Conservation (phyloP, 2,329 filamentous ascomycete species). For the Paramyrothecium roridum region DNA sequence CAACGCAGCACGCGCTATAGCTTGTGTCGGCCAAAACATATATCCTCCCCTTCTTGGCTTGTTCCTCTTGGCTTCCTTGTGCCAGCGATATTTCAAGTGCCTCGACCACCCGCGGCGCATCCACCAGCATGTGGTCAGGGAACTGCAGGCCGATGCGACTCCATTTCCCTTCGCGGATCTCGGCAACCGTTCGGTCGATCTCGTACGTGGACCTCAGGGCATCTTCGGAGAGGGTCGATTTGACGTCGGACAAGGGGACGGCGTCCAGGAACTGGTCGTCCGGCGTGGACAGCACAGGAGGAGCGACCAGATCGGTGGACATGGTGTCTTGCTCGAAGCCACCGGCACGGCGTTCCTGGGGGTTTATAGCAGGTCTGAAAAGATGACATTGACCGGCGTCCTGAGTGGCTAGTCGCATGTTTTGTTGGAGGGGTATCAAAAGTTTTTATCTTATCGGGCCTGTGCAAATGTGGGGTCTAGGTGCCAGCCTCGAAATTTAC, state of each 20-base stretch:
- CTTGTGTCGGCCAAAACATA: slow-evolving; percentile 94
- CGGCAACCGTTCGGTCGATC: slow-evolving; percentile 71
- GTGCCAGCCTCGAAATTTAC: slow-evolving; percentile 11
- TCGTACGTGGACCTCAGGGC: slow-evolving; percentile 80
- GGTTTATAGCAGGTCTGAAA: neutral
- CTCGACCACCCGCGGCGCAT: slow-evolving; percentile 78
- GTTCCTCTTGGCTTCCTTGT: slow-evolving; percentile 5
- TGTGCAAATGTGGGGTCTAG: slow-evolving; percentile 26
- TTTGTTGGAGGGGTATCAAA: neutral
- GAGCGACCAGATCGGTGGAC: slow-evolving; percentile 43
- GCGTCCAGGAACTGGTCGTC: slow-evolving; percentile 57
- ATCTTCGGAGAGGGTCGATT: slow-evolving; percentile 50
- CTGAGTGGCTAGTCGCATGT: slow-evolving; percentile 1
- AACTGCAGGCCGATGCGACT: slow-evolving; percentile 87
- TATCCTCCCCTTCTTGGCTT: slow-evolving; percentile 40
- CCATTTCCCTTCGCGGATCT: slow-evolving; percentile 72
- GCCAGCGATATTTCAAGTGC: slow-evolving; percentile 32
- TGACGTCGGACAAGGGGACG: slow-evolving; percentile 28
- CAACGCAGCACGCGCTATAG: slow-evolving; percentile 94
- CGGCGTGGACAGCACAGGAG: slow-evolving; percentile 63
- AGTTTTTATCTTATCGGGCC: slow-evolving; percentile 5
- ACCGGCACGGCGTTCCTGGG: slow-evolving; percentile 1
- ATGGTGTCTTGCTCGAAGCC: slow-evolving; percentile 26
- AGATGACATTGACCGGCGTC: slow-evolving; percentile 1
- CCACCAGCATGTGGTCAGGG: slow-evolving; percentile 85